A percentile compares a stretch with the other conserved stretches of the same genome.
Conservation (phyloP, 2,329 filamentous ascomycete species). For the Coleophoma crateriformis region DNA sequence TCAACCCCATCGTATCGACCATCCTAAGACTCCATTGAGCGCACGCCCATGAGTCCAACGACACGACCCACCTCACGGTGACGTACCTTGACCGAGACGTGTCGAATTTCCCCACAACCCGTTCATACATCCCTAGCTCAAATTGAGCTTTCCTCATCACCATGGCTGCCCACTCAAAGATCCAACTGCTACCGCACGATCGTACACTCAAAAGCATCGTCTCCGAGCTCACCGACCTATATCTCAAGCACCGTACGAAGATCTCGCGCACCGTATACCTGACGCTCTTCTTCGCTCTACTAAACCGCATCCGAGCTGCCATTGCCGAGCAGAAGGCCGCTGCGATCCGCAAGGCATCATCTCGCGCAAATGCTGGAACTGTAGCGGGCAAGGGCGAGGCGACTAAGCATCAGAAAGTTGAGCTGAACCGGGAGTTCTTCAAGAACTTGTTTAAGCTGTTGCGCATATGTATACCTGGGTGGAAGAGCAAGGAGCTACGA, state of each 20-base stretch:
- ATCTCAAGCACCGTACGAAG: conserved; percentile 72
- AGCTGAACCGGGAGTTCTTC: conserved; percentile 85
- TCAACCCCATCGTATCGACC: no score
- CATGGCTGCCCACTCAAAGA: conserved; percentile 78
- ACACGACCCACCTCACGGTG: neutral
- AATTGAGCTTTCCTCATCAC: neutral
- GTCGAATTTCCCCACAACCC: conserved; percentile 1
- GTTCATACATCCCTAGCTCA: neutral
- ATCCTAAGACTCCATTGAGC: no score
- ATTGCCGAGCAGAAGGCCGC: conserved; percentile 90
- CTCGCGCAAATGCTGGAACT: conserved; percentile 46
- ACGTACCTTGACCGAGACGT: neutral
- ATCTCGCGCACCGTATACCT: conserved; percentile 83
- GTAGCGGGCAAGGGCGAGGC: conserved; percentile 29
- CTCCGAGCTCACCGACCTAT: conserved; percentile 63
- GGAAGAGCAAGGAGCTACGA: conserved; percentile 81
- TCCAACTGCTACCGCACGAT: conserved; percentile 59
- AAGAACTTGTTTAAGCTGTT: conserved; percentile 63
- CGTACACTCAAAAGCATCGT: conserved; percentile 61
- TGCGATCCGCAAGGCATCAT: conserved; percentile 59
- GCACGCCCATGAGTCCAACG: neutral
- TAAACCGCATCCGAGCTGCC: conserved; percentile 85
- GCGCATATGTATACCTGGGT: conserved; percentile 84
- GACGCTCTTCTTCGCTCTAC: conserved; percentile 71
- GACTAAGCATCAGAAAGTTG: conserved; percentile 68